Conservation (phyloP, 2,329 filamentous ascomycete species). For the Ascomycota sp. region DNA sequence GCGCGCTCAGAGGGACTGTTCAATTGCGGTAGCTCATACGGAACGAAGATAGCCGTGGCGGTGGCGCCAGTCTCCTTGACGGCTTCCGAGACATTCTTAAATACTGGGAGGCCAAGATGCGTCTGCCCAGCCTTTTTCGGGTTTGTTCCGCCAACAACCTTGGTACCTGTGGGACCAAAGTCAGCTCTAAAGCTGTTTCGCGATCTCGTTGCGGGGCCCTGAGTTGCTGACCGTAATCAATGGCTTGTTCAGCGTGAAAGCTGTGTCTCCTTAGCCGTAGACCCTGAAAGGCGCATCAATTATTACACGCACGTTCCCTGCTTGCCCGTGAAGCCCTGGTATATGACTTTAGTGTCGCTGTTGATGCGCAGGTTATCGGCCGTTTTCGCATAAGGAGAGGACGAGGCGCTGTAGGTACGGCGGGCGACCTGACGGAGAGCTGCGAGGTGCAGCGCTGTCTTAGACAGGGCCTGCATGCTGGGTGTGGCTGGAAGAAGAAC, state of each 20-base stretch:
- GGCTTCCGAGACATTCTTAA: slow-evolving; percentile 69
- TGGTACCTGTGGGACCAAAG: slow-evolving; percentile 42
- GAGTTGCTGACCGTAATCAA: slow-evolving; percentile 65
- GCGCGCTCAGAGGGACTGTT: background rate
- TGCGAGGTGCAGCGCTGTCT: slow-evolving; percentile 43
- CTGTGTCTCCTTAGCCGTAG: slow-evolving; percentile 26
- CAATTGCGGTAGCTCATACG: slow-evolving; percentile 32
- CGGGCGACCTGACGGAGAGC: slow-evolving; percentile 40
- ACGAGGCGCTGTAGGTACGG: slow-evolving; percentile 52
- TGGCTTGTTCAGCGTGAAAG: slow-evolving; percentile 93
- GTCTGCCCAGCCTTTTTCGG: slow-evolving; percentile 89
- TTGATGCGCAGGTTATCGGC: slow-evolving; percentile 82
- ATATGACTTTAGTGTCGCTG: slow-evolving; percentile 78
- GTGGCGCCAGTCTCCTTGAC: slow-evolving; percentile 77
- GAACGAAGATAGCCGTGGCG: slow-evolving; percentile 88
- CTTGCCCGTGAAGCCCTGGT: slow-evolving; percentile 92
- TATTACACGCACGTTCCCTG: slow-evolving; percentile 72
- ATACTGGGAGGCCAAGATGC: slow-evolving; percentile 83
- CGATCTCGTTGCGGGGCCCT: slow-evolving; percentile 4
- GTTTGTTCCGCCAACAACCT: slow-evolving; percentile 94
- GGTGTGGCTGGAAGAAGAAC: background rate
- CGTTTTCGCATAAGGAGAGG: slow-evolving; percentile 48
- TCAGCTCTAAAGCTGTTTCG: slow-evolving; percentile 6
- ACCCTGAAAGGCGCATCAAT: background rate
- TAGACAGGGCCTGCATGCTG: slow-evolving; percentile 68